Base-by-base conservation (phyloP, 2,329 filamentous ascomycete genomes). In the Monosporascus sp. region DNA sequence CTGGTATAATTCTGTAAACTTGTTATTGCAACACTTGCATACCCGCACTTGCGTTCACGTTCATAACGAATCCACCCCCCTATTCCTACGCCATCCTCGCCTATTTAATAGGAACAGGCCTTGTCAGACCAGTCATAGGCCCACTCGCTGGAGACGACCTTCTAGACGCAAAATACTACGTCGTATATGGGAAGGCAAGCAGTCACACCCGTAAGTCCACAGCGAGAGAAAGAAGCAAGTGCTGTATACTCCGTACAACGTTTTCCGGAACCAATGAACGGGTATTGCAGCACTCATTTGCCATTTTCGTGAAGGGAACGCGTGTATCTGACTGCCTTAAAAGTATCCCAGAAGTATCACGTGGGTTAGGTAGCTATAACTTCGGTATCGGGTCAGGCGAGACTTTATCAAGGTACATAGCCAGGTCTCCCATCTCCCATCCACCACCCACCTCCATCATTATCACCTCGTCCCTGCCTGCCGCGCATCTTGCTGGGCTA, bases 11-110 rank as follows among this genome's bases (percentile, higher is more conserved):
- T 11, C 46, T 43, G 51, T 31, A 14, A 47, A 54, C 52, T 48
- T 58, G 58, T 55, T 46, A 24, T 26, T 28, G 49, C 58, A 61
- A 55, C 56, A 63, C 60, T 63, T 63, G 60, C 60, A 63, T 61
- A 63, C 58, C 60, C 60, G 60, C 59, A 58, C 59, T 54, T 63
- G 60, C 60, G 60, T 60, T 63, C 52, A 55, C 53, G 48, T 57
- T 55, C 55, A 58, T 55, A 28, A 11, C 22, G 31, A 18, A 48
- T 55, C 53, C 56, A 53, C 60, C 60, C 60, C 60, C 8, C 22
- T 28, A 46, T 31, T 28, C 31, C 43, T 26, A 46, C 43, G 2
- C n/a, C 14, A 15, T 15, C n/a, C 22, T 24, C 43, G 22, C 43
- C 22, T 31, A 46, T 26, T 24, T 28, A 7, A 7, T 28, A 20